A percentile compares a stretch with the other conserved stretches of the same genome.
Evolutionary conservation across 495 filamentous ascomycete genomes (phyloP).

Genomic region (Penicillium tannophilum): DNA sequence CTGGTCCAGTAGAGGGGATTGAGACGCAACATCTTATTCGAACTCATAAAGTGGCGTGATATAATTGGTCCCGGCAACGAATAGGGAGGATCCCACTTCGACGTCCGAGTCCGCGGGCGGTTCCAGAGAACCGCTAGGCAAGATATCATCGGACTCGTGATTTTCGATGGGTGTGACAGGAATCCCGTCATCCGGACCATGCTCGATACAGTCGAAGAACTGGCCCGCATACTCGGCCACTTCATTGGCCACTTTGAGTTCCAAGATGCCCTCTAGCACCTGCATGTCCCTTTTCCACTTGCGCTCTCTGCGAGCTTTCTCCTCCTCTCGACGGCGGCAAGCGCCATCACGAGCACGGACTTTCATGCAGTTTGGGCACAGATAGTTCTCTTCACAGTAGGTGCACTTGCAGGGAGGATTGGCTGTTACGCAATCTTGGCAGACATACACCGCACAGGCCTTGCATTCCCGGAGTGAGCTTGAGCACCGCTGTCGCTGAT

Average conservation of each 20-base stretch:
- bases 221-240: conserved; percentile 48
- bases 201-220: conserved; percentile 41
- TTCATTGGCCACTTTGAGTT: conserved; percentile 48
- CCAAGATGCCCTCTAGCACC: conserved; percentile 43
- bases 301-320: conserved; percentile 41
- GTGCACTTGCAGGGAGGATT: conserved; percentile 56
- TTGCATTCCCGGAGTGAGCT: conserved; percentile 54
- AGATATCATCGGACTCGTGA: conserved; percentile 3
- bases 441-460: conserved; percentile 58
- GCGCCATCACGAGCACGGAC: conserved; percentile 42
- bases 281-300: conserved; percentile 51
- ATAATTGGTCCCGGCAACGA: conserved; percentile 8
- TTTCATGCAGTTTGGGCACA: conserved; percentile 56
- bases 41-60: conserved; percentile 14
- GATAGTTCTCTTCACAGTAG: conserved; percentile 54
- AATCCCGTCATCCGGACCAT: conserved; percentile 12
- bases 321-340: conserved; percentile 48
- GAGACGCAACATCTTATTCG: conserved; percentile 9
- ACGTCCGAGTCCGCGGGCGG: not conserved
- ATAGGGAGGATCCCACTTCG: conserved; percentile 5
- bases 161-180: conserved; percentile 3
- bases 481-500: conserved; percentile 52
- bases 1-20: not conserved
- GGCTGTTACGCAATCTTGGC: conserved; percentile 50
- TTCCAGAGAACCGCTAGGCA: not conserved